Conservation (phyloP, 2,329 filamentous ascomycete species). For the Arthrobotrys sinensis region DNA sequence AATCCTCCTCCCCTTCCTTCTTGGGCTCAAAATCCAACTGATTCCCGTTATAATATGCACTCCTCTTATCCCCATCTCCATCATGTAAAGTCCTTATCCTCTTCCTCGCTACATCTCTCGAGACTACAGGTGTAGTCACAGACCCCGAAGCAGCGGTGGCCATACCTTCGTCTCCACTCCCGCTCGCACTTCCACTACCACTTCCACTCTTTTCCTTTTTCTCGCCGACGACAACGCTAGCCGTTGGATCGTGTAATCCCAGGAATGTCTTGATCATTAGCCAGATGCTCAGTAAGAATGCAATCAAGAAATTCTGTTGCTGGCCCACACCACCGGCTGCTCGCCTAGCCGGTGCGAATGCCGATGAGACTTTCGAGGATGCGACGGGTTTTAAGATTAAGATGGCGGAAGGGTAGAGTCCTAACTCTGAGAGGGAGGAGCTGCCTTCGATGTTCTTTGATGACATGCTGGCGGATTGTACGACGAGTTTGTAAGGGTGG, state of each 20-base stretch:
- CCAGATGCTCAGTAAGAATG: conserved; percentile 50
- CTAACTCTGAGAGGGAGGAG: conserved; percentile 39
- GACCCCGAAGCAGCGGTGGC: background rate
- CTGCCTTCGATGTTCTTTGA: conserved; percentile 45
- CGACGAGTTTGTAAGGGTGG: conserved; percentile 51
- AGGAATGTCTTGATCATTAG: conserved; percentile 54
- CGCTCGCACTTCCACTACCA: background rate
- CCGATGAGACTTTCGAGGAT: conserved; percentile 25
- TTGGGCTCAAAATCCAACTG: conserved; percentile 57
- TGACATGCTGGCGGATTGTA: conserved; percentile 26
- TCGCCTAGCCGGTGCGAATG: conserved; percentile 36
- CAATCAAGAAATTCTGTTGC: conserved; percentile 55
- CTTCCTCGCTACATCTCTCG: conserved; percentile 50
- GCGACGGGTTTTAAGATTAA: conserved; percentile 51
- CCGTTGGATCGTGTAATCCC: conserved; percentile 40
- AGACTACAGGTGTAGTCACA: conserved; percentile 22
- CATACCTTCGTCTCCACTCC: background rate
- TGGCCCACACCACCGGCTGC: background rate
- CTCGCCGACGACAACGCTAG: conserved; percentile 36
- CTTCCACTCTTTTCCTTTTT: conserved; percentile 7
- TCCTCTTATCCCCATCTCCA: conserved; percentile 51
- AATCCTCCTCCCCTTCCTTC: conserved; percentile 29
- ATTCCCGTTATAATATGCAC: conserved; percentile 59
- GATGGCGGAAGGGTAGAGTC: conserved; percentile 51
- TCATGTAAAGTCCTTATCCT: conserved; percentile 57